These are phyloP conservation scores for Candida patagonica DNA, from an alignment of 805 yeast species.

Conservation along the genomic window DNA sequence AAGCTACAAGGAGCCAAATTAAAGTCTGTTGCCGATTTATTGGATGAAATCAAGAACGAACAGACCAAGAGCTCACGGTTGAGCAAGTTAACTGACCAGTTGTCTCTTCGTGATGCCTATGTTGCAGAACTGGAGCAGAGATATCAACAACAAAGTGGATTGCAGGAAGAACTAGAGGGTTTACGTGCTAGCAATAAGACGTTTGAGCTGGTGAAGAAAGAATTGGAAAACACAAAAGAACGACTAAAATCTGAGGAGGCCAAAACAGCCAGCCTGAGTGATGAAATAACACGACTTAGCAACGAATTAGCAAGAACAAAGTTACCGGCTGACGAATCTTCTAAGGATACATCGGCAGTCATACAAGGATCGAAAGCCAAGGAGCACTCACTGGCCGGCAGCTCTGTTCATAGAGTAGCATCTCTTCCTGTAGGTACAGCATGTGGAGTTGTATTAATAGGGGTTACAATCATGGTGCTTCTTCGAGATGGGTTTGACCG, in stretches of 20 bases:
- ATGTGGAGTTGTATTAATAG: conserved; percentile 15
- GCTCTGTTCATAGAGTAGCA: too few relatives aligned
- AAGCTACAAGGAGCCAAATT: conserved; percentile 28
- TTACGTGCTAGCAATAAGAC: neutral
- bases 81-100: conserved; percentile 9
- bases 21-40: conserved; percentile 21
- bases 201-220: neutral
- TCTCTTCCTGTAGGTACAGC: conserved; percentile 15
- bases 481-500: neutral
- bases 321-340: neutral
- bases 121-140: conserved; percentile 12
- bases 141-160: conserved; percentile 6
- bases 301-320: neutral
- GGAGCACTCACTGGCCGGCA: neutral
- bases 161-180: conserved; percentile 3
- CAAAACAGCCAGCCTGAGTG: neutral
- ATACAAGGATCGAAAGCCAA: neutral
- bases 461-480: conserved; percentile 14
- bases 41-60: conserved; percentile 21
- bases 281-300: conserved; percentile 1
- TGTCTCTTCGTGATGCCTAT: conserved; percentile 12
- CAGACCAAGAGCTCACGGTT: conserved; percentile 16
- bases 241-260: conserved; percentile 2
- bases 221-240: conserved; percentile 2
- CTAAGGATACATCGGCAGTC: conserved; percentile 1